Percentiles rank a stretch among this genome's conserved stretches.
phyloP scores from a whole-genome alignment of 139 green algal species.

The Picochlorum sp. region DNA sequence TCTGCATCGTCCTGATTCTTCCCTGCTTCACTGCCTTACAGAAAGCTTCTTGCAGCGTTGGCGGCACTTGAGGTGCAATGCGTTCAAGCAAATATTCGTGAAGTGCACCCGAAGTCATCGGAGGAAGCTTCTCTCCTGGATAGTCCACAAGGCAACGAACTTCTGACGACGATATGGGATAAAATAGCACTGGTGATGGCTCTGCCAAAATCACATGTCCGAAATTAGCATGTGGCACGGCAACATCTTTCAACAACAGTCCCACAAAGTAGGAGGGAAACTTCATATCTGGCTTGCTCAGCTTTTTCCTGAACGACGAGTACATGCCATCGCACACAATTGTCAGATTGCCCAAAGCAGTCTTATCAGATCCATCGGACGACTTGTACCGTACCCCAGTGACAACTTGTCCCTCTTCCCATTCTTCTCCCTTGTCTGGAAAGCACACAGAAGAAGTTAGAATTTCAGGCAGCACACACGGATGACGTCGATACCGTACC shows the following conservation, averaged over 20 bases:
- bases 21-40: constrained; percentile 47
- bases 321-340: constrained; percentile 97
- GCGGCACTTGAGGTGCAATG: constrained; percentile 56
- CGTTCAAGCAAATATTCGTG: constrained; percentile 47
- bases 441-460: neutral
- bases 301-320: constrained; percentile 72
- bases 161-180: constrained; percentile 87
- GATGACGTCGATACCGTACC: neutral
- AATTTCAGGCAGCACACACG: neutral
- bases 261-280: constrained; percentile 92
- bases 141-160: constrained; percentile 91
- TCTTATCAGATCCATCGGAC: constrained; percentile 32
- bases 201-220: constrained; percentile 93
- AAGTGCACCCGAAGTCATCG: constrained; percentile 42
- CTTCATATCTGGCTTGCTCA: constrained; percentile 55
- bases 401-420: constrained; percentile 71
- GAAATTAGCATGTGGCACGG: constrained; percentile 77
- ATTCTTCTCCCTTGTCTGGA: constrained; percentile 42
- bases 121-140: constrained; percentile 61
- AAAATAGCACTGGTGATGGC: constrained; percentile 95
- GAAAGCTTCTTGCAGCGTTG: constrained; percentile 65
- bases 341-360: constrained; percentile 68
- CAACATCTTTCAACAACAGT: constrained; percentile 61
- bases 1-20: constrained; percentile 73
- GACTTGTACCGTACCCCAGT: constrained; percentile 77